Evolutionary conservation across 306 rosid species (phyloP), one percentile per base, ranked within the genome.

Genomic region (Canavalia ensiformis): DNA sequence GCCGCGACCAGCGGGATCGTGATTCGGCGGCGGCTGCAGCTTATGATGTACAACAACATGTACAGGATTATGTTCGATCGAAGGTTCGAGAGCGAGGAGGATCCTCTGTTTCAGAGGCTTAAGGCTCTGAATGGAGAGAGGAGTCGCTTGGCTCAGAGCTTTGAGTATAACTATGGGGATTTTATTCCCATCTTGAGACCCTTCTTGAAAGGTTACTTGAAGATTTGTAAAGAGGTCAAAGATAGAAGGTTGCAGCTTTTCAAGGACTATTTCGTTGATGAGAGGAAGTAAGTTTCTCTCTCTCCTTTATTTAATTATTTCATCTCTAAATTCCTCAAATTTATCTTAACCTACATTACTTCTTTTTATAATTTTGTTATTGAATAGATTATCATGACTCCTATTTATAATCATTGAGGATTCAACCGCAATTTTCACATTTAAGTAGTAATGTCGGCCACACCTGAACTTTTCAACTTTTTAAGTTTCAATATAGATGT

Each of bases 1-100:
- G 85, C 98, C 0, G 81, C 96, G 34, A 55, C 52, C 2, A 60
- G 30, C 0, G 98, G 98, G 39, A 69, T 79, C 78, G 97, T 94
- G 29, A 44, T 94, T 4, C 49, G 98, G 28, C 77, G 71, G 68
- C 49, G 97, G 51, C 68, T 94, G 50, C 98, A 94, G 77, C 86
- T 94, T 1, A 83, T 94, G 98, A 94, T 94, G 98, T 94, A 94
- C 86, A 94, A 94, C 84, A 94, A 88, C 72, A 91, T 94, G 97
- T 94, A 87, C 88, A 76, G 97, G 56, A 92, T 94, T 29, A 91
- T 92, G 98, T 94, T 94, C 70, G 94, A 94, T 31, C 46, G 90
- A 8, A 82, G 98, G 42, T 94, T 94, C 47, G 97, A 92, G 56
- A 92, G 90, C 72, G 94, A 91, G 70, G 88, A 90, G 3, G 97